These are phyloP conservation scores for Puccinellia tenuiflora DNA, from an alignment of 176 grass and related monocot genomes.

Conservation along the genomic window DNA sequence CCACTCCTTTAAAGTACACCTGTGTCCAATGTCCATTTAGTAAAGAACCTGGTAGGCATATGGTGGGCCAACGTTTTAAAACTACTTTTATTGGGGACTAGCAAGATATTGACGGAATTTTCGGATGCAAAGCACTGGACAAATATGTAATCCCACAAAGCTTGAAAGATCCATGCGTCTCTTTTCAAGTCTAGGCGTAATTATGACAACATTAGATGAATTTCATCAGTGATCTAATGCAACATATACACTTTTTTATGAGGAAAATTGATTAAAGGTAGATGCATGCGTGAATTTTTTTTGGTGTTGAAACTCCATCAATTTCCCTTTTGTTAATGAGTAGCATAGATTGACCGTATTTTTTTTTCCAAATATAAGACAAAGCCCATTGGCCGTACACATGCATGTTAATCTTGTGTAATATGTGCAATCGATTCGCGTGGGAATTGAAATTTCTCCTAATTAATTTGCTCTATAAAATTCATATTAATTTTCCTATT, in stretches of 20 bases:
- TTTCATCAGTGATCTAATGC: too few species aligned
- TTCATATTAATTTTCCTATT: neutral
- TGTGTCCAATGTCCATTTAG: neutral
- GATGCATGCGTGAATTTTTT: too few species aligned
- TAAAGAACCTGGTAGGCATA: neutral
- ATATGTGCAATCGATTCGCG: neutral
- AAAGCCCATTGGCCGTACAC: too few species aligned
- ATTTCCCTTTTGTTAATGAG: too few species aligned
- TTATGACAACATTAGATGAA: too few species aligned
- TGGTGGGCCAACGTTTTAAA: neutral
- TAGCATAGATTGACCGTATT: too few species aligned
- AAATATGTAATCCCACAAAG: slow-evolving; percentile 26
- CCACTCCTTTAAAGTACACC: neutral
- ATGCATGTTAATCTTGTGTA: neutral
- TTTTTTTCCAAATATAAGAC: too few species aligned
- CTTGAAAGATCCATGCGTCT: neutral
- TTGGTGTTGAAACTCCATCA: too few species aligned
- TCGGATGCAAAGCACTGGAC: neutral
- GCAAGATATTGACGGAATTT: slow-evolving; percentile 27
- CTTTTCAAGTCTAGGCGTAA: slow-evolving; percentile 23
- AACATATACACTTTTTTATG: too few species aligned
- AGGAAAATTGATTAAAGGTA: too few species aligned
- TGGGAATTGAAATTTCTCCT: neutral
- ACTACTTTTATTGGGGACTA: neutral
- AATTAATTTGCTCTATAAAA: too few species aligned